Evolutionary conservation across 2,329 filamentous ascomycete genomes (phyloP), one percentile per base, ranked within the genome.

Genomic region (Celoporthe dispersa): DNA sequence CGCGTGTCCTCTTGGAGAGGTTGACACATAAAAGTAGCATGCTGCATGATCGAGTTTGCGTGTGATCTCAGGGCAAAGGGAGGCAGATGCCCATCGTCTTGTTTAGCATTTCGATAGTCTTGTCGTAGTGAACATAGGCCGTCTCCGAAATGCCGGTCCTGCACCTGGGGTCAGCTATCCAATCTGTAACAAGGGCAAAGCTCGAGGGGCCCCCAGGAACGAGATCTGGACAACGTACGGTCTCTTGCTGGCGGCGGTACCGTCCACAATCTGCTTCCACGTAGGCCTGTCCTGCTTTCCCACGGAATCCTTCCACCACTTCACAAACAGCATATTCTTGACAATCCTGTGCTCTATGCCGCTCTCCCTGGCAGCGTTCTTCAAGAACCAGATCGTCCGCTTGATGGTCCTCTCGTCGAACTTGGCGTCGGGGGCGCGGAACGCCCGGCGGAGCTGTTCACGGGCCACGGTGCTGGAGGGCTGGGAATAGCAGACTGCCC

Each of bases 311-410:
- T 53, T 70, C 25, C 64, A 68, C 12, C 33, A 61, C 16, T 71
- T 55, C 6, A 61, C 60, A 7, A 71, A 31, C 55, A 93, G 75
- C 63, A 95, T 78, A 73, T 91, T 94, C 80, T 89, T 92, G 68
- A 95, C 76, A 11, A 96, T 86, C 68, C 81, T 85, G 78, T 94
- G 91, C 82, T 95, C 93, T 41, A 94, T 74, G 0, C 92, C 92
- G 68, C 80, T 86, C 75, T 88, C 84, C 72, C 80, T 83, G 1
- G 87, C 85, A 4, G 93, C 93, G 55, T 88, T 87, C 41, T 88
- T 80, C 1, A 95, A 80, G 76, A 96, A 95, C 77, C 88, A 88
- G 5, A 92, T 76, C 0, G 93, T 96, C 71, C 90, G 88, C 72
- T 85, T 81, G 66, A 92, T 83, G 65, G 84, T 84, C 62, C 82